Evolutionary conservation across 1,139 yeast genomes (phyloP), one percentile per base, ranked within the genome.

Genomic region (Magnusiomyces paraingens): DNA sequence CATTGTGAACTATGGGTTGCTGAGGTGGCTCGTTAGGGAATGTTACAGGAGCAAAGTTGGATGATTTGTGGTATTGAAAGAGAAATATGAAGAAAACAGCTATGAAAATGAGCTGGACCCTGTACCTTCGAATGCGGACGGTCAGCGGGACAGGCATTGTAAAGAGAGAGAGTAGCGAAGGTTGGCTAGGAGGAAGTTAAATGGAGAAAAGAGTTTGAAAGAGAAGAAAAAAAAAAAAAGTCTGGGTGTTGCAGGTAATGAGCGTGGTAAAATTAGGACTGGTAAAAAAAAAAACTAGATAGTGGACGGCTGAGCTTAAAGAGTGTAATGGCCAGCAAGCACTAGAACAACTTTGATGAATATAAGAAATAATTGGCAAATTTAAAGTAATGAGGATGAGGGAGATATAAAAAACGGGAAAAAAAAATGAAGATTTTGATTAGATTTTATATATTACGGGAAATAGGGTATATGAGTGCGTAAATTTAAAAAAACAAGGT

Each of bases 101-200:
- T 8, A 54, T 12, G 41, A 54, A 50, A 12, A 48, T 32, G 17
- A 54, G 47, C 35, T 54, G 55, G 36, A 43, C 47, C 21, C 57
- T 54, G 47, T 54, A 54, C 52, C 49, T 46, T 40, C 57, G 52
- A 21, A 54, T 41, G 47, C 52, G 48, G 43, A 47, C 50, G 22
- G 51, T 35, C 18, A 52, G 26, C 32, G 57, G 55, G 11, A 47
- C 54, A 44, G 57, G 49, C 57, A 54, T 54, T n/a, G 36, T 47
- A 35, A 47, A 21, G 26, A 17, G 6, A 26, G 2, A 40, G 20
- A 12, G 17, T 22, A 38, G 32, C 1, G 32, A 47, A 10, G 35
- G 20, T 20, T 21, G 47, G 20, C 35, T 44, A 21, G 5, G 48
- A 15, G 2, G 39, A 15, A 5, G 17, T 21, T 22, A 26, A 35